Base-by-base conservation (phyloP, 805 yeast genomes). In the Candida oleophila region DNA sequence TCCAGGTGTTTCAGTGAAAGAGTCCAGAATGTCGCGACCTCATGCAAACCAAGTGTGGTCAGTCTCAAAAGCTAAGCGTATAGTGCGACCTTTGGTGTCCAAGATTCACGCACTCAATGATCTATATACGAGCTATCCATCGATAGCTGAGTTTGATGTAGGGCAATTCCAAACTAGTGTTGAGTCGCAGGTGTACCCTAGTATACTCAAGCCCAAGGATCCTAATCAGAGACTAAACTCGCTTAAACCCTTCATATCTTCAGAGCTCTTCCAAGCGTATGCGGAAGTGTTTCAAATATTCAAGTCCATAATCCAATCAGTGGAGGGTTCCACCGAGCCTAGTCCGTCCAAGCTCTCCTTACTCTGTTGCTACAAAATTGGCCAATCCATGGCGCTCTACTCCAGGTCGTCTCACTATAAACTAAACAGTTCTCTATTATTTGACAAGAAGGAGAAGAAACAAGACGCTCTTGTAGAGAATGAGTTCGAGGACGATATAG, bases 81-180 rank as follows among this genome's bases (percentile, higher is more conserved):
- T 65, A 1, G 58, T 63, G 7, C 60, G 76, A 14, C 76, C 76
- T 19, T 55, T 71, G 16, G 48, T 68, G 3, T 54, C 73, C 22
- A 68, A 68, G 47, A 57, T 69, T 37, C 74, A 69, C 49, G 49
- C 57, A 3, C 58, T 71, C 35, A 64, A 66, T 21, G 68, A 66
- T 39, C 42, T 57, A 16, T 53, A 52, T 36, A 42, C 49, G 7
- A 65, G 67, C 47, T 56, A 59, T 43, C 71, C 74, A 2, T 45
- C 51, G 3, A 46, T 57, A 18, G 35, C 55, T 5, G 55, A 50
- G 9, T 46, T 56, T 39, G 37, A 35, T 32, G 12, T 28, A 9
- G 40, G 21, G 19, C 41, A 33, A 25, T 34, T 28, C n/a, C 42
- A 20, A 38, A 22, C 20, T 8, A 15, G 9, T 3, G 18, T 36